Conservation (phyloP, 352 stramenopile species). For the Hyaloperonospora arabidopsidis region DNA sequence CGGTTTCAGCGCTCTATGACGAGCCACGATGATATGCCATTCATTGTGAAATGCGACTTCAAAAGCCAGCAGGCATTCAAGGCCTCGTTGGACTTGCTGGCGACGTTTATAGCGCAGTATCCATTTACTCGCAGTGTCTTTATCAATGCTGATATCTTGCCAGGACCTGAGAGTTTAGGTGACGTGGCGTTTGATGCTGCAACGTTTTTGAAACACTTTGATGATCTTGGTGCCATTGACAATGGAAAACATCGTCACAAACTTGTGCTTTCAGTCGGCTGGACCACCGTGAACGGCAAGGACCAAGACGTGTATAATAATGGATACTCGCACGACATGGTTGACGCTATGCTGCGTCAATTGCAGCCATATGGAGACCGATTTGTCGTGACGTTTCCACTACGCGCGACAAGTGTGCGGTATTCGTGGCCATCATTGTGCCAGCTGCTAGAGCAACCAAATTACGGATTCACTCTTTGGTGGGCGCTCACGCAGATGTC, state of each 20-base stretch:
- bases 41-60: slow-evolving; percentile 73
- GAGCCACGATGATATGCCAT: slow-evolving; percentile 20
- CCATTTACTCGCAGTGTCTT: slow-evolving; percentile 51
- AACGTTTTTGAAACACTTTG: slow-evolving; percentile 38
- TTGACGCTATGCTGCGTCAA: slow-evolving; percentile 45
- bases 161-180: slow-evolving; percentile 38
- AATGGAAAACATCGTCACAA: slow-evolving; percentile 37
- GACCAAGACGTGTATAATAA: slow-evolving; percentile 45
- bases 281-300: slow-evolving; percentile 52
- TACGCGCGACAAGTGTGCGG: slow-evolving; percentile 51
- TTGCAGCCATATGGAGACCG: slow-evolving; percentile 36
- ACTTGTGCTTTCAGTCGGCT: slow-evolving; percentile 63
- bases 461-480: slow-evolving; percentile 64
- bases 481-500: slow-evolving; percentile 50
- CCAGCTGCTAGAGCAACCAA: slow-evolving; percentile 30
- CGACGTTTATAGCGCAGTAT: slow-evolving; percentile 34
- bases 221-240: slow-evolving; percentile 26
- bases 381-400: slow-evolving; percentile 53
- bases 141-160: slow-evolving; percentile 62
- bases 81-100: slow-evolving; percentile 24
- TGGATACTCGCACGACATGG: slow-evolving; percentile 46
- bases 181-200: slow-evolving; percentile 36
- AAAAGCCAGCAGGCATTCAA: slow-evolving; percentile 52
- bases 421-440: slow-evolving; percentile 46
- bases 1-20: slow-evolving; percentile 6